phyloP scores from a whole-genome alignment of 345 rosid genomes.

The Populus nigra region DNA sequence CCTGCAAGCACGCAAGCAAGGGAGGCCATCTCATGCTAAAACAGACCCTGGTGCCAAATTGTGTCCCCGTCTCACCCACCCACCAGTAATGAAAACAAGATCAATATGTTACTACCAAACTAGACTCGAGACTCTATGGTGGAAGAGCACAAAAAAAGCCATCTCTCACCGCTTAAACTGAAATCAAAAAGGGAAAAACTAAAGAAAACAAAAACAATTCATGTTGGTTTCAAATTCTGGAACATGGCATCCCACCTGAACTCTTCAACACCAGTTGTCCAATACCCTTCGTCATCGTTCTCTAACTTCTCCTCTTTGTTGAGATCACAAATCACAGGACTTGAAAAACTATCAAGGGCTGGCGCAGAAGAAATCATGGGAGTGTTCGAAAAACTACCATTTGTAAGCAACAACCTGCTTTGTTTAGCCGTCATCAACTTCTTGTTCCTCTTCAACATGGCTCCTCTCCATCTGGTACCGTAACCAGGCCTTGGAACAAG shows the following conservation, averaged over 20 bases:
- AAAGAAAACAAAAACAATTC: conserved; percentile 14
- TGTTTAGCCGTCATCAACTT: conserved; percentile 42
- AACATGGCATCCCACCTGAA: conserved; percentile 94
- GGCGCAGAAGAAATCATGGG: conserved; percentile 27
- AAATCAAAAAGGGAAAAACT: not conserved
- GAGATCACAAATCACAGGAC: conserved; percentile 47
- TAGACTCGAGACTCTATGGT: conserved; percentile 28
- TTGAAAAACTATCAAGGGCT: conserved; percentile 39
- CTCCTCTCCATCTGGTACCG: conserved; percentile 50
- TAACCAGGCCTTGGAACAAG: conserved; percentile 44
- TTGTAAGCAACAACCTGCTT: conserved; percentile 59
- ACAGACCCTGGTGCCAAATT: conserved; percentile 23
- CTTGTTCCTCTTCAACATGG: conserved; percentile 70
- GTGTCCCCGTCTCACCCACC: conserved; percentile 31
- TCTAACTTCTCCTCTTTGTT: conserved; percentile 39
- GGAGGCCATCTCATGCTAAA: conserved; percentile 40
- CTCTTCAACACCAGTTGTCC: conserved; percentile 55
- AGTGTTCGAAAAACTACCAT: conserved; percentile 44
- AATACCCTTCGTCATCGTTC: conserved; percentile 39
- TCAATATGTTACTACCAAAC: conserved; percentile 1
- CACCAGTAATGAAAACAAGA: conserved; percentile 21
- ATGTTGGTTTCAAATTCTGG: conserved; percentile 86
- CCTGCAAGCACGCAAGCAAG: conserved; percentile 17
- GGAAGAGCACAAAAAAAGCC: conserved; percentile 58
- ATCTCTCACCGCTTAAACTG: conserved; percentile 54